Conservation (phyloP, 345 rosid genomes). For the Eucalyptus curtisii region DNA sequence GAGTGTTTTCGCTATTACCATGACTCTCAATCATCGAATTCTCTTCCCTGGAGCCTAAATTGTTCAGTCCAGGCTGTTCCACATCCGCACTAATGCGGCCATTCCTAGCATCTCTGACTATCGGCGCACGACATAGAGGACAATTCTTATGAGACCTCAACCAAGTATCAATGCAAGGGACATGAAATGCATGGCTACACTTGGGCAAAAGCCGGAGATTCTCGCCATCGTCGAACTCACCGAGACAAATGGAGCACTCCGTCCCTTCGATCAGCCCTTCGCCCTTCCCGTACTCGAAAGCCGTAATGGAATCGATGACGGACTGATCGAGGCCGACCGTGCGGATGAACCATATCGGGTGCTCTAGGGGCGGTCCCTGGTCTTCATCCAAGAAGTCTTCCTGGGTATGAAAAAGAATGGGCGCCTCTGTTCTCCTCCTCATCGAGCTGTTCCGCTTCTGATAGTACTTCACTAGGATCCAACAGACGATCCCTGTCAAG, state of each 20-base stretch:
- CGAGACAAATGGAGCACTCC: slow-evolving; percentile 83
- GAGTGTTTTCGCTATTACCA: neutral
- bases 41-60: slow-evolving; percentile 4
- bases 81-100: neutral
- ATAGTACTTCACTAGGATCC: neutral
- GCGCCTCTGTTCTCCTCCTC: neutral
- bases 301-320: slow-evolving; percentile 39
- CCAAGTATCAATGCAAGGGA: slow-evolving; percentile 78
- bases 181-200: slow-evolving; percentile 80
- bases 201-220: slow-evolving; percentile 57
- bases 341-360: slow-evolving; percentile 57
- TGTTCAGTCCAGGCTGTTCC: neutral
- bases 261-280: slow-evolving; percentile 53
- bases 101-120: slow-evolving; percentile 3
- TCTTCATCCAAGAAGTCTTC: slow-evolving; percentile 20
- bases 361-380: slow-evolving; percentile 14
- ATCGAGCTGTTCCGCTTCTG: neutral
- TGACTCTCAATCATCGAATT: neutral
- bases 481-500: neutral
- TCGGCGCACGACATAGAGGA: slow-evolving; percentile 71
- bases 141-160: slow-evolving; percentile 68
- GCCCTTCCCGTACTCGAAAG: slow-evolving; percentile 32
- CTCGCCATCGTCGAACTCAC: slow-evolving; percentile 57
- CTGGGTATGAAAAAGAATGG: slow-evolving; percentile 4
- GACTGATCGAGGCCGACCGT: slow-evolving; percentile 57